Conservation (phyloP, 208 protist genomes). For the Crithidia thermophila region DNA sequence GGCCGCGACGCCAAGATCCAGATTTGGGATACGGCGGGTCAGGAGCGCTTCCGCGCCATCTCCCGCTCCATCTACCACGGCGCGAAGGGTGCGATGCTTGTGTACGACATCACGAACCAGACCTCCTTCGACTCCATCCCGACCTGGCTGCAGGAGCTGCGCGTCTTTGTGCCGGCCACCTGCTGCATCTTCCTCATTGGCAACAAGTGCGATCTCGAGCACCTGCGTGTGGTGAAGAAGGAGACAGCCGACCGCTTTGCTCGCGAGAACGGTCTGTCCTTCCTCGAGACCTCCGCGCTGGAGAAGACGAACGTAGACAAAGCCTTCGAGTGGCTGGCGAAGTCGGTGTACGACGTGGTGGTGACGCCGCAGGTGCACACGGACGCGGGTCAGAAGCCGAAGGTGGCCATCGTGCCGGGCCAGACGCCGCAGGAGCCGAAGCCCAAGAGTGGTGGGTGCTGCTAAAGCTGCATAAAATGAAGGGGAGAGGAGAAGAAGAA, state of each 20-base stretch:
- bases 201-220: constrained; percentile 97
- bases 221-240: constrained; percentile 92
- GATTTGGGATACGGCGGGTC: constrained; percentile 99
- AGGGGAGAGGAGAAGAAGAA: constrained; percentile 17
- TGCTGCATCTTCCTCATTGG: constrained; percentile 99
- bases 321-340: constrained; percentile 98
- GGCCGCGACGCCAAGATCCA: constrained; percentile 98
- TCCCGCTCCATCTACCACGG: constrained; percentile 97
- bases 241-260: constrained; percentile 97
- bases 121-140: constrained; percentile 97
- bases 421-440: constrained; percentile 39
- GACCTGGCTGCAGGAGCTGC: constrained; percentile 98
- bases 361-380: constrained; percentile 61
- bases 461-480: constrained; percentile 34
- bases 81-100: constrained; percentile 98
- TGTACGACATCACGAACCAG: constrained; percentile 99
- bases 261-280: constrained; percentile 95
- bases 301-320: constrained; percentile 99
- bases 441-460: constrained; percentile 49
- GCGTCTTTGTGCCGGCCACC: constrained; percentile 95
- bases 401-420: constrained; percentile 35
- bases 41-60: constrained; percentile 99
- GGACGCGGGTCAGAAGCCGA: constrained; percentile 33
- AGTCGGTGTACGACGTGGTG: constrained; percentile 90
- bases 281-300: constrained; percentile 99